Base-by-base conservation (phyloP, 768 basidiomycete species). In the Termitomyces heimii region DNA sequence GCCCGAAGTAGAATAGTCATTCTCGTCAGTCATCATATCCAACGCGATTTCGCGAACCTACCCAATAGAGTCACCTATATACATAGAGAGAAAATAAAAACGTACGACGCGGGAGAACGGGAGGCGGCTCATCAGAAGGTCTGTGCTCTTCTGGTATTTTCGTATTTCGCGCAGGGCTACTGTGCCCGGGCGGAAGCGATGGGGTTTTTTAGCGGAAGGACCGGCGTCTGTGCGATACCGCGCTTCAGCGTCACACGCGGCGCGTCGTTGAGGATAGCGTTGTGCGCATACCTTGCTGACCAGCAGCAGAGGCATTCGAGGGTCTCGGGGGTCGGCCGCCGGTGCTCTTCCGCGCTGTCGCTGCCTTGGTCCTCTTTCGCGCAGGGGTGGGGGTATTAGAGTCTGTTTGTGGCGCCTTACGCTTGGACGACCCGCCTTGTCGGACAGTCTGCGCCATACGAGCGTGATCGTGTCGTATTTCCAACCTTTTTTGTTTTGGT, bases 41-140 rank as follows among this genome's bases (percentile, higher is more conserved):
- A 85, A 66, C 5, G 97, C 92, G 52, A 99, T 93, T 74, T 99
- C 97, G 60, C 95, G 87, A 53, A 99, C 94, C 96, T 97, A 64
- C n/a, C n/a, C n/a, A n/a, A n/a, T n/a, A n/a, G n/a, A n/a, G n/a
- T n/a, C n/a, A n/a, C n/a, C n/a, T n/a, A n/a, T n/a, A n/a, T n/a
- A n/a, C n/a, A n/a, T n/a, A 53, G 22, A 39, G 12, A 12, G 40
- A 13, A 47, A 5, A 22, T n/a, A n/a, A n/a, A n/a, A 39, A 82
- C 89, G 67, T 65, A 97, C 94, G 65, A 97, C 77, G 64, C 94
- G 90, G 47, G 92, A 89, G 69, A 98, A 98, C 0, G 94, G 94
- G 43, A 97, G 80, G 70, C 89, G 96, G 62, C 83, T 82, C 56
- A 98, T 74, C 59, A 98, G 76, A 43, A 97, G 76, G 67, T 95